These are phyloP conservation scores for Trypanosoma vivax DNA, from an alignment of 208 protist genomes.

Conservation along the genomic window DNA sequence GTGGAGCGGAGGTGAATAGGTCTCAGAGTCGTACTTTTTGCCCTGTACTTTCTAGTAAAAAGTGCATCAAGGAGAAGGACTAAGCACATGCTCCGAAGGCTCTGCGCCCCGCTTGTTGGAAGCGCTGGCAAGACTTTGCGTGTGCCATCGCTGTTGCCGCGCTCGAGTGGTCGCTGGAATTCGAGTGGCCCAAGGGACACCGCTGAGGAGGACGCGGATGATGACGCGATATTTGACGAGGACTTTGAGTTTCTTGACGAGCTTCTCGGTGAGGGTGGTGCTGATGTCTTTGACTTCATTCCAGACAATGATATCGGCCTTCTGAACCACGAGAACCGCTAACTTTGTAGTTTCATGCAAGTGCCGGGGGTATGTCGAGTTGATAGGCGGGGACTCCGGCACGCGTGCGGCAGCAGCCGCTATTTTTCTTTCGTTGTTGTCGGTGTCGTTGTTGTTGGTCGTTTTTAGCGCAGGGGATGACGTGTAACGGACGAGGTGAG, in stretches of 20 bases:
- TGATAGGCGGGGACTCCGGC: no score
- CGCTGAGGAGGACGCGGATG: constrained; percentile 36
- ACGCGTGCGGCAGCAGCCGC: no score
- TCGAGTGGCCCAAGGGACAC: neutral
- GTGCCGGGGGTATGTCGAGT: neutral
- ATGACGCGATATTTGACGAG: constrained; percentile 46
- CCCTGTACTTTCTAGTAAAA: neutral
- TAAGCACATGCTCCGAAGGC: constrained; percentile 13
- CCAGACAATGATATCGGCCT: constrained; percentile 45
- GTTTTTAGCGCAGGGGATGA: no score
- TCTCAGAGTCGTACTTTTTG: neutral
- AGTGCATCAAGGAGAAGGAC: neutral
- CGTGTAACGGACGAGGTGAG: no score
- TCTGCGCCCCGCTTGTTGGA: constrained; percentile 1
- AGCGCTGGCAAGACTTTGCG: neutral
- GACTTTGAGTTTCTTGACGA: constrained; percentile 80
- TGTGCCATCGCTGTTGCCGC: neutral
- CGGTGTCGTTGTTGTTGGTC: no score
- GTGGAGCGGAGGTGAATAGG: no score
- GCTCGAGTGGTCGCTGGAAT: constrained; percentile 8
- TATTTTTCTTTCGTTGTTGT: no score
- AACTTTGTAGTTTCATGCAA: neutral
- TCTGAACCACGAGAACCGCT: constrained; percentile 19
- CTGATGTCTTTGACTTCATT: constrained; percentile 64
- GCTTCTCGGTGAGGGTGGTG: constrained; percentile 48